Percentiles rank a stretch among this genome's conserved stretches.
phyloP scores from a whole-genome alignment of 2,329 filamentous ascomycete species.

The Rosellinia necatrix region DNA sequence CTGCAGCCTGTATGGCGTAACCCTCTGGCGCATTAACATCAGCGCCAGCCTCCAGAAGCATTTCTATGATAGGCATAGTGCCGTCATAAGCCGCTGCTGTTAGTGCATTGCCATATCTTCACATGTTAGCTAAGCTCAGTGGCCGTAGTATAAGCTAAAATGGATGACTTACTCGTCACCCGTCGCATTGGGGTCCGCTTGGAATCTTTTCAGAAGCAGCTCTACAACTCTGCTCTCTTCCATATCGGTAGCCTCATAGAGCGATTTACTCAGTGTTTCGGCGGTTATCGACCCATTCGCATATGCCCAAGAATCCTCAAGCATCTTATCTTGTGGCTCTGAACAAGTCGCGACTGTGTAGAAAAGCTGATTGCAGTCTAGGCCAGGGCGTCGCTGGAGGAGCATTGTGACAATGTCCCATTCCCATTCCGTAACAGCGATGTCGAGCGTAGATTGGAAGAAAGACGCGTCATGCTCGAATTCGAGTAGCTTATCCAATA shows the following conservation, averaged over 20 bases:
- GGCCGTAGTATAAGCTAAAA: background rate
- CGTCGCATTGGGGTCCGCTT: constrained; percentile 45
- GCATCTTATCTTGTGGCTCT: constrained; percentile 43
- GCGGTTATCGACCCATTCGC: constrained; percentile 40
- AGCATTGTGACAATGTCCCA: constrained; percentile 46
- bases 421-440: constrained; percentile 41
- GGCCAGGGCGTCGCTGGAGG: constrained; percentile 39
- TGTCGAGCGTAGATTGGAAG: constrained; percentile 43
- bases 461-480: constrained; percentile 41
- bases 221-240: constrained; percentile 46
- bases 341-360: constrained; percentile 40
- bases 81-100: constrained; percentile 48
- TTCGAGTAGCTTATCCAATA: constrained; percentile 46
- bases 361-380: constrained; percentile 46
- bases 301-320: constrained; percentile 47
- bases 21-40: constrained; percentile 43
- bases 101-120: constrained; percentile 43
- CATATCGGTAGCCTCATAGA: constrained; percentile 47
- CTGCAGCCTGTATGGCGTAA: constrained; percentile 46
- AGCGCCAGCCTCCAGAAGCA: constrained; percentile 43
- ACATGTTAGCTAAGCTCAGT: background rate
- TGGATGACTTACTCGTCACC: constrained; percentile 43
- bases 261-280: constrained; percentile 40
- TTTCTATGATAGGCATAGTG: constrained; percentile 39
- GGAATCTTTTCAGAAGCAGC: constrained; percentile 42